Base-by-base conservation (phyloP, 805 yeast species). In the Yarrowia sp. region DNA sequence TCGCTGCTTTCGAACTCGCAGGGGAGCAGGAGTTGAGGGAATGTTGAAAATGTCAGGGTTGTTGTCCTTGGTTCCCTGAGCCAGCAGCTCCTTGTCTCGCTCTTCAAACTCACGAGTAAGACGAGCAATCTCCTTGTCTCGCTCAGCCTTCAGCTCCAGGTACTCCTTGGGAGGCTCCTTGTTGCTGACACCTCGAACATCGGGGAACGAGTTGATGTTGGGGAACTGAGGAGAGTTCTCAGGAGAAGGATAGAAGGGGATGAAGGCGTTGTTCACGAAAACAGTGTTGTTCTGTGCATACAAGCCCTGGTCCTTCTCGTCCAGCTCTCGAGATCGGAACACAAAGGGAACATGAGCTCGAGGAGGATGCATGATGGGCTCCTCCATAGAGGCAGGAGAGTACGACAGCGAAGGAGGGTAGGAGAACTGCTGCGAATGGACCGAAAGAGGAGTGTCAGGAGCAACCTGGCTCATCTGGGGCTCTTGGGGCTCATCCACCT, bases 331-430 rank as follows among this genome's bases (percentile, higher is more conserved):
- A 11, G 65, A 59, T 16, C 67, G 46, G n/a, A 48, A 63, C 19
- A 63, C 56, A 38, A 63, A 63, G 2, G 67, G 67, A 22, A 48
- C 41, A 12, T 63, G 56, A 3, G 67, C 56, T 14, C 48, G 36
- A 16, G 67, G 56, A n/a, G 67, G 67, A 40, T 63, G 67, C 55
- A 63, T 63, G 56, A 63, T 49, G 40, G 67, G 55, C 40, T 63
- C 67, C 5, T 63, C 67, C 46, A 63, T 8, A 15, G 67, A 63
- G 1, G 67, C 55, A 2, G 67, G 56, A 12, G 56, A 63, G 40
- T 48, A 63, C 9, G 67, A 63, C 22, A 48, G 35, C 12, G 67
- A 63, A 19, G 55, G 55, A 12, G 55, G 67, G n/a, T 38, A 38
- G 1, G 67, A 63, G 15, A 63, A 63, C 40, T 59, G 65, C 38